Evolutionary conservation across 306 rosid species (phyloP), one percentile per base, ranked within the genome.

Genomic region (Vachellia collinsii): DNA sequence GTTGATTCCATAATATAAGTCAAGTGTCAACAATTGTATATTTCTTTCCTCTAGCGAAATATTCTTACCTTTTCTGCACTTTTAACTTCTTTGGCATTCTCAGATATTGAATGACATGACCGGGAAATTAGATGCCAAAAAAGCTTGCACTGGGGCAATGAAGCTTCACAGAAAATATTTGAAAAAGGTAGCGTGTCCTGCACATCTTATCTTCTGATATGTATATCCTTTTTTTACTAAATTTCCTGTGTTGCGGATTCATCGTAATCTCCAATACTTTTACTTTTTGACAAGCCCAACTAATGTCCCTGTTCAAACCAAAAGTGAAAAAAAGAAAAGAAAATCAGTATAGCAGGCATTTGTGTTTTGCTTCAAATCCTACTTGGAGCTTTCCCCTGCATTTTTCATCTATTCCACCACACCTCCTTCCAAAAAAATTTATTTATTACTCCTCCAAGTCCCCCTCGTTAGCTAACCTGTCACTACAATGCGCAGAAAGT

Each of bases 21-120:
- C 72, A n/a, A 39, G 70, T 11, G 66, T 23, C 42, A 61, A 23
- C 38, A 1, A 17, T 59, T 39, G 42, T 20, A 13, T 29, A 61
- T 63, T 42, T n/a, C 38, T 47, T 70, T 20, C 11, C 43, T 66
- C 29, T 7, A 74, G 39, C 69, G 54, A 80, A n/a, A 34, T 79
- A 38, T 80, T 43, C 19, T 69, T 43, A 37, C 47, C 41, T 22
- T 39, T 70, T 59, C 68, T 62, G 19, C 42, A 0, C 62, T n/a
- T 64, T 36, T 61, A 46, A 54, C 47, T 62, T 69, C 48, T 74
- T 9, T 64, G 41, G 54, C 72, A 78, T 54, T 73, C 38, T 43
- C 93, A 96, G 99, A 96, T 96, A 85, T 88, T 96, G 87, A 93
- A 96, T 82, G 99, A 96, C 85, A 89, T 86, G 22, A 90, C 97